Evolutionary conservation across 2,329 filamentous ascomycete genomes (phyloP), one percentile per base, ranked within the genome.

Genomic region (Aureobasidium leucospermi): DNA sequence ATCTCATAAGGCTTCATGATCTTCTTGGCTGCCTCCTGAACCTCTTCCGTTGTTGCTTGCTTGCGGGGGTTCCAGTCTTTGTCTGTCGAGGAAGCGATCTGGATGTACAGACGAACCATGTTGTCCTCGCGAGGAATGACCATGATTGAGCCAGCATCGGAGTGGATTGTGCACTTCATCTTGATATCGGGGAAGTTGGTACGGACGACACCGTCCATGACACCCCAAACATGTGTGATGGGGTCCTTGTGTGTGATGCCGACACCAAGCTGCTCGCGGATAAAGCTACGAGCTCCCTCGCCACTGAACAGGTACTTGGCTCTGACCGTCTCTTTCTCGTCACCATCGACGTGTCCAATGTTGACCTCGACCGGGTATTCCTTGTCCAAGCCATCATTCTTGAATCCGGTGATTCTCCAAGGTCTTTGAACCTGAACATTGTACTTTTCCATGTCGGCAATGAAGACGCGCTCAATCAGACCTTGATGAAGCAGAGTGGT

Each of bases 361-460:
- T 85, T 80, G 31, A 96, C 90, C 64, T 89, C 81, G 1, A 96
- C 88, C 0, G 91, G 92, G 69, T 94, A 95, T 28, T 84, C 82
- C 65, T 83, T 78, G 65, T 85, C 80, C 59, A 75, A 73, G 31
- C 79, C 81, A 67, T 84, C 81, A 58, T 84, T 85, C 66, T 81
- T 75, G 70, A 86, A 86, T 1, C 78, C 80, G 28, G 78, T 79
- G 53, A 86, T 85, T 1, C 78, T 84, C 81, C 83, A 85, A 6
- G 84, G 82, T 59, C 84, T 72, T 65, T 85, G 78, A 11, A 86
- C 75, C 23, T 73, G 70, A 32, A 75, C 79, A 9, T 81, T 81
- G 59, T 83, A 76, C 74, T 84, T 83, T 63, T 81, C 75, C 34
- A 86, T 79, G 64, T 86, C 84, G 38, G 80, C 78, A 52, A 85